These are phyloP conservation scores for Acacia concinna DNA, from an alignment of 331 rosid genomes.

Conservation along the genomic window DNA sequence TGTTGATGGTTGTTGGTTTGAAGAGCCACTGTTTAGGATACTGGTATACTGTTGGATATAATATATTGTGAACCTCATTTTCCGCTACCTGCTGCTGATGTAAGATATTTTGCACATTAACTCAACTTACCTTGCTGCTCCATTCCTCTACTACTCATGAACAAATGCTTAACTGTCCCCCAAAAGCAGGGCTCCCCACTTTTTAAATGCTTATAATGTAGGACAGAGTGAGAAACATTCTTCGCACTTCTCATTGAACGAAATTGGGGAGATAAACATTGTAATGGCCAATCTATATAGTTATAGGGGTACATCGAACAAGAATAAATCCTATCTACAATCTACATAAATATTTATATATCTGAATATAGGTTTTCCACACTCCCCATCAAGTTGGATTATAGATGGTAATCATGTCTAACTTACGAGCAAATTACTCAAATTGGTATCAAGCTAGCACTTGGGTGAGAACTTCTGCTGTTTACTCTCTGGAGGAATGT, in stretches of 20 bases:
- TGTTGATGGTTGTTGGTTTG: background rate
- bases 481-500: no score
- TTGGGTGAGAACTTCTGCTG: background rate
- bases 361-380: no score
- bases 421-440: background rate
- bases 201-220: background rate
- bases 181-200: background rate
- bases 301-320: no score
- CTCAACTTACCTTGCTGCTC: background rate
- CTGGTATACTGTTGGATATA: background rate
- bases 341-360: no score
- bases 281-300: no score
- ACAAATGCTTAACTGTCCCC: background rate
- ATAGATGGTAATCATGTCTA: background rate
- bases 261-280: no score
- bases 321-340: no score
- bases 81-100: background rate
- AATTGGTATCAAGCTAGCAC: background rate
- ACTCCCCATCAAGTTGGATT: no score
- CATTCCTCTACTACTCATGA: background rate
- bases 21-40: background rate
- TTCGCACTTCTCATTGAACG: no score
- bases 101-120: background rate
- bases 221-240: background rate
- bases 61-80: background rate